Percentiles rank a stretch among this genome's conserved stretches.
These are phyloP conservation scores for Dioscorea dumetorum DNA, from an alignment of 106 monocot species.

Conservation along the genomic window DNA sequence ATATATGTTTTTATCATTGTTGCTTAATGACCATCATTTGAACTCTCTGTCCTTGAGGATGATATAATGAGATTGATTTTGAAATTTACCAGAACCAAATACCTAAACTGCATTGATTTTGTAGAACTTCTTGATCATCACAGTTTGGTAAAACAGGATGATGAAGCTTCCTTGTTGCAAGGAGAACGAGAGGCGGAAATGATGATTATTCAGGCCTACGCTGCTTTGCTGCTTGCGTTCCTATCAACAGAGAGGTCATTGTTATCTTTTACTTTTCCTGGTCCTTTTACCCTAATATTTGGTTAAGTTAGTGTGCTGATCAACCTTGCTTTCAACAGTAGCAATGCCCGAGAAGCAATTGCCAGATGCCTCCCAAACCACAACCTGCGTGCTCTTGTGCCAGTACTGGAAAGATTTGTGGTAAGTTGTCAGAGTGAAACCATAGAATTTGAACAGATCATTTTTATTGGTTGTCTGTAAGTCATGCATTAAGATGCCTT, in stretches of 20 bases:
- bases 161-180: slow-evolving; percentile 72
- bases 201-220: slow-evolving; percentile 97
- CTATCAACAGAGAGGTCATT: slow-evolving; percentile 86
- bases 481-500: too few relatives aligned
- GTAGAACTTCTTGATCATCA: too few relatives aligned
- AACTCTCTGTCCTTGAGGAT: too few relatives aligned
- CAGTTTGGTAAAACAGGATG: slow-evolving; percentile 43
- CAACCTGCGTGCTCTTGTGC: slow-evolving; percentile 78
- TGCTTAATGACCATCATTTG: too few relatives aligned
- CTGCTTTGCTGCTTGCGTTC: slow-evolving; percentile 88
- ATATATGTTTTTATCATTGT: too few relatives aligned
- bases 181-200: slow-evolving; percentile 92
- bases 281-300: neutral
- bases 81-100: too few relatives aligned
- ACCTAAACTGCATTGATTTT: too few relatives aligned
- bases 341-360: slow-evolving; percentile 64
- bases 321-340: slow-evolving; percentile 30
- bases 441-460: neutral
- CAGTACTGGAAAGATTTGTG: slow-evolving; percentile 94
- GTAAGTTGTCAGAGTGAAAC: slow-evolving; percentile 38
- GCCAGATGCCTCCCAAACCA: slow-evolving; percentile 69
- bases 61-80: too few relatives aligned
- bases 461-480: neutral
- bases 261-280: slow-evolving; percentile 10
- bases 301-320: too few relatives aligned